Evolutionary conservation across 805 yeast genomes (phyloP), one percentile per base, ranked within the genome.

Genomic region (Zygoascus biomembranicola): DNA sequence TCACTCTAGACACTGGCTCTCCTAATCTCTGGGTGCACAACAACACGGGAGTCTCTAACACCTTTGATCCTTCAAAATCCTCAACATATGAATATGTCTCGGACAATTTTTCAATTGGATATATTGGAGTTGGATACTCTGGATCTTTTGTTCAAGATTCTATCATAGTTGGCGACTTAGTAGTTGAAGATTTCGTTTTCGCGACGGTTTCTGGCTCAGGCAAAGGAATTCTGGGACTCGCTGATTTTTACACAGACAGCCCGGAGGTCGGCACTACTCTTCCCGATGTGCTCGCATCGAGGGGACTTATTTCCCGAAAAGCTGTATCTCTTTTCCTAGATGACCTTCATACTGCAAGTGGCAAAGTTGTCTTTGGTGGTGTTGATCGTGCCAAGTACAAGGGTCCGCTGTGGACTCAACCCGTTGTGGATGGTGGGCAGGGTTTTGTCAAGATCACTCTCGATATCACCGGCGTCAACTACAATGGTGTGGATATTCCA

Each of bases 1-100:
- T n/a, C n/a, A n/a, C n/a, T n/a, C n/a, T 84, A 16, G 90, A 84
- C 62, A 84, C 89, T 1, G 90, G 90, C 1, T 82, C 88, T 0
- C 76, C 86, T 0, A 89, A 84, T 14, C 28, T 23, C 28, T 23
- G 28, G 28, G 28, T 23, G 3, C 6, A 23, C 28, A 23, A 23
- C 6, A 6, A 23, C 6, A 37, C 8, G 5, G 42, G n/a, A 5
- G 42, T 37, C 8, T 37, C n/a, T 16, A 37, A 37, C 42, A 8
- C 42, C 3, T 37, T 37, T 8, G 18, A 37, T 37, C 3, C 8
- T 18, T 47, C 50, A 9, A n/a, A 23, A 11, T 47, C 50, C 11
- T 9, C 18, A 19, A 48, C 51, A 14, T 48, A n/a, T 9, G 11
- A 23, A 5, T 23, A 26, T 35, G 18, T 13, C 18, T 5, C 18